A percentile compares a stretch with the other conserved stretches of the same genome.
phyloP scores from a whole-genome alignment of 2,329 filamentous ascomycete genomes.

The Penicillium sp. region DNA sequence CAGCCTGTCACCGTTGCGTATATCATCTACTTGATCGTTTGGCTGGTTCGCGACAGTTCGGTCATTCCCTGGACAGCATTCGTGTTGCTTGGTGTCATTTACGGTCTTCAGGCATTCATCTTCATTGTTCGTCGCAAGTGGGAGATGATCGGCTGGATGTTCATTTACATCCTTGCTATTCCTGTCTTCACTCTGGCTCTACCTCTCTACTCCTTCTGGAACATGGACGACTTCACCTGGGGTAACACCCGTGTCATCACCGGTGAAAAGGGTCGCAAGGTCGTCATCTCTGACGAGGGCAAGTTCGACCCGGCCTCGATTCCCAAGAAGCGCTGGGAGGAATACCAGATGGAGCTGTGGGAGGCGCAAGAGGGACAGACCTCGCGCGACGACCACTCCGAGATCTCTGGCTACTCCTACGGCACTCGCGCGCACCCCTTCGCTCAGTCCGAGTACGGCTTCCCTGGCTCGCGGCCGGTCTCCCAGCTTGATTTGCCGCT shows the following conservation, averaged over 20 bases:
- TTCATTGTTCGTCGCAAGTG: conserved; percentile 96
- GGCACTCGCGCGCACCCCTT: conserved; percentile 75
- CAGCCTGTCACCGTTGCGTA: conserved; percentile 91
- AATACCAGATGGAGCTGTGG: conserved; percentile 98
- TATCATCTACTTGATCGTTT: conserved; percentile 83
- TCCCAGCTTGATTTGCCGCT: conserved; percentile 58
- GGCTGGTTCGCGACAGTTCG: conserved; percentile 62
- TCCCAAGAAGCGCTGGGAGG: conserved; percentile 98
- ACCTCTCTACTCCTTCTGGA: conserved; percentile 95
- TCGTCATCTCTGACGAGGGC: conserved; percentile 93
- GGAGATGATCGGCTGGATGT: conserved; percentile 99
- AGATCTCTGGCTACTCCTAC: conserved; percentile 92
- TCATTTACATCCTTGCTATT: conserved; percentile 88
- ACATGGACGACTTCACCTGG: conserved; percentile 99
- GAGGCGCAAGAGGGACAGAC: conserved; percentile 95
- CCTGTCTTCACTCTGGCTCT: conserved; percentile 89
- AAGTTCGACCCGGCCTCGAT: conserved; percentile 94
- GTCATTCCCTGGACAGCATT: conserved; percentile 83
- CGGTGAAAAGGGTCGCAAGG: conserved; percentile 87
- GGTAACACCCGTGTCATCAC: conserved; percentile 97
- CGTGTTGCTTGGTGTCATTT: conserved; percentile 89
- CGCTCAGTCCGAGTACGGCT: conserved; percentile 70
- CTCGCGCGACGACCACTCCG: conserved; percentile 78
- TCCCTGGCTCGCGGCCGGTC: conserved; percentile 62
- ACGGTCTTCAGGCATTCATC: conserved; percentile 94